Percentiles rank a stretch among this genome's conserved stretches.
Conservation (phyloP, 306 rosid species). For the Alnus glutinosa region DNA sequence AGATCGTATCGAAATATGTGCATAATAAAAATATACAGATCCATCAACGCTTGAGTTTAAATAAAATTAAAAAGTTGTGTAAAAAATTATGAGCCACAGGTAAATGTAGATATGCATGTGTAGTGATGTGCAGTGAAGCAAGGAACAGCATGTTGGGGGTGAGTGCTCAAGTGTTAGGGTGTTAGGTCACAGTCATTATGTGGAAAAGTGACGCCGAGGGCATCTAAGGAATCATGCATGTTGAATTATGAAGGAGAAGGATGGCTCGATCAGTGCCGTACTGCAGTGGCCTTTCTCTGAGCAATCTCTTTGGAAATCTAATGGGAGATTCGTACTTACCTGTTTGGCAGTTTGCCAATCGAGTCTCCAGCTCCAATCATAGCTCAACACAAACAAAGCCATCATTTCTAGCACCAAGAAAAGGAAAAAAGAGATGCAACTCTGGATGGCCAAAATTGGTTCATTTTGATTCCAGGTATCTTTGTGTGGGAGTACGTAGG, state of each 20-base stretch:
- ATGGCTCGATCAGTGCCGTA: neutral
- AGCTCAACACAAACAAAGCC: neutral
- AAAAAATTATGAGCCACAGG: too few relatives aligned
- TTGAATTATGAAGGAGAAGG: neutral
- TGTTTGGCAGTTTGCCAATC: neutral
- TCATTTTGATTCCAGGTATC: neutral
- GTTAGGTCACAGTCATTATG: neutral
- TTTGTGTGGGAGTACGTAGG: neutral
- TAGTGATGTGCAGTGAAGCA: too few relatives aligned
- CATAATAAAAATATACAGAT: too few relatives aligned
- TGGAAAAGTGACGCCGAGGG: neutral
- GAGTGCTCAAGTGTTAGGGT: neutral
- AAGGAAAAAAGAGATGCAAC: neutral
- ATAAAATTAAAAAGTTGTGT: too few relatives aligned
- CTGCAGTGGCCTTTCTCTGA: neutral
- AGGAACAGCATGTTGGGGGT: neutral
- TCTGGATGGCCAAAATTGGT: neutral
- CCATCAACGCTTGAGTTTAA: too few relatives aligned
- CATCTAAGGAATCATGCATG: neutral
- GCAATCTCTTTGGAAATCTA: neutral
- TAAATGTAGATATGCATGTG: too few relatives aligned
- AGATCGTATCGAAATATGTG: too few relatives aligned
- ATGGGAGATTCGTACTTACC: neutral
- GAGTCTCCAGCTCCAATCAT: neutral
- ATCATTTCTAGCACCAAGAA: slow-evolving; percentile 5